A percentile compares a stretch with the other conserved stretches of the same genome.
phyloP scores from a whole-genome alignment of 2,329 filamentous ascomycete species.

The Lasiodiplodia sp. region DNA sequence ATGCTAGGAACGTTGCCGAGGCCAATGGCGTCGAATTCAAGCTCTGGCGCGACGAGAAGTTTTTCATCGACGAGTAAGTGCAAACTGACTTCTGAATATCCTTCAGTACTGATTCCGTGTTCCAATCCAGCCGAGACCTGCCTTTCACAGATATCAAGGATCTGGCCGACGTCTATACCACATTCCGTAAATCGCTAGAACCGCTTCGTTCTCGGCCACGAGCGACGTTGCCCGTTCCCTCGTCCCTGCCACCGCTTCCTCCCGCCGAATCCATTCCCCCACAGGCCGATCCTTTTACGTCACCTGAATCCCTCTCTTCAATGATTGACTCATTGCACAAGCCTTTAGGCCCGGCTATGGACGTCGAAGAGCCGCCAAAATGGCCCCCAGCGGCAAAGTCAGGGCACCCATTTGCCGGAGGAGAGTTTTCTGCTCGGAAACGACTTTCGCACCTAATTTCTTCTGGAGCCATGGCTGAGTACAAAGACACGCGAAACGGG shows the following conservation, averaged over 20 bases:
- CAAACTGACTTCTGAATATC: not conserved
- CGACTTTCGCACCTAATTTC: slow-evolving; percentile 68
- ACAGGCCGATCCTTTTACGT: slow-evolving; percentile 68
- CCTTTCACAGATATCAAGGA: slow-evolving; percentile 64
- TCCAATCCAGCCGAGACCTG: slow-evolving; percentile 66
- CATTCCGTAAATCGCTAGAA: slow-evolving; percentile 75
- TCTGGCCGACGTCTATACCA: slow-evolving; percentile 77
- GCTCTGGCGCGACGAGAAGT: slow-evolving; percentile 77
- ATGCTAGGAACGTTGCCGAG: slow-evolving; percentile 61
- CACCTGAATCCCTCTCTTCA: slow-evolving; percentile 62
- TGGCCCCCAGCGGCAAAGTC: slow-evolving; percentile 63
- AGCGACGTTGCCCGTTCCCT: slow-evolving; percentile 61
- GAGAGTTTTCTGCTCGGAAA: slow-evolving; percentile 66
- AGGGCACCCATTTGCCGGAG: slow-evolving; percentile 72
- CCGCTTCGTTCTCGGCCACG: slow-evolving; percentile 72
- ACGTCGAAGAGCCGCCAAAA: slow-evolving; percentile 60
- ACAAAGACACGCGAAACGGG: slow-evolving; percentile 76
- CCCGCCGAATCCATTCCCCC: slow-evolving; percentile 58
- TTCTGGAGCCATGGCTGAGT: slow-evolving; percentile 66
- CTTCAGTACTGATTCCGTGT: not conserved
- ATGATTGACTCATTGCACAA: slow-evolving; percentile 52
- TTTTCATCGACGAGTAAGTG: slow-evolving; percentile 78
- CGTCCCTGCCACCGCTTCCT: slow-evolving; percentile 66
- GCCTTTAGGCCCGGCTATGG: slow-evolving; percentile 60
- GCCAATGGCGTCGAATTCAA: slow-evolving; percentile 65